Conservation (phyloP, 1,284 basidiomycete genomes). For the Ustilago sp. region DNA sequence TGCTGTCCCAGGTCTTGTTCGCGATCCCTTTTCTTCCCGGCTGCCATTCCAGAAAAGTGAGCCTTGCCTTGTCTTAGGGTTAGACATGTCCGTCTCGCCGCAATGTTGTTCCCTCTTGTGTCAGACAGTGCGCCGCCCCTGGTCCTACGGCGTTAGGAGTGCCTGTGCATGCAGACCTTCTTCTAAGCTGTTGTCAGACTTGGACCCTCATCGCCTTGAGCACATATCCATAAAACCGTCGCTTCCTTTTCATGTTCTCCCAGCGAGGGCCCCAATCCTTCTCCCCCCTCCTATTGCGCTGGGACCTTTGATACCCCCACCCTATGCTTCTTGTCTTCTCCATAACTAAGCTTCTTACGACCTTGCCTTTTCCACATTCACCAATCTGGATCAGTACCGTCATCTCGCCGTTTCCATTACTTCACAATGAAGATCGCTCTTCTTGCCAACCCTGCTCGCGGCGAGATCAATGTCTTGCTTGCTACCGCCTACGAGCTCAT, state of each 20-base stretch:
- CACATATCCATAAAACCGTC: conserved; percentile 9
- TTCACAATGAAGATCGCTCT: conserved; percentile 44
- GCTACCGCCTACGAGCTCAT: conserved; percentile 44
- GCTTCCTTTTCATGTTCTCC: neutral
- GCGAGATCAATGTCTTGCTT: conserved; percentile 52
- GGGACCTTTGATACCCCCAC: neutral
- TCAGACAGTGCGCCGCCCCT: neutral
- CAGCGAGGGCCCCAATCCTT: neutral
- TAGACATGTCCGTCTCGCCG: neutral
- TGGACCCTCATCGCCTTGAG: neutral
- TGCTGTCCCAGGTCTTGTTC: neutral
- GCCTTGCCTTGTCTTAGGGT: neutral
- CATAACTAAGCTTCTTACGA: no score
- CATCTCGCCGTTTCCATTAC: neutral
- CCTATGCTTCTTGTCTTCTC: neutral
- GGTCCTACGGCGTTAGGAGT: no score
- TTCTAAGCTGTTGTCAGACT: neutral
- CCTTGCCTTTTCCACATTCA: no score
- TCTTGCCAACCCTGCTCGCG: conserved; percentile 43
- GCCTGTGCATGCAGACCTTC: neutral
- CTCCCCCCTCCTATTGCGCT: neutral
- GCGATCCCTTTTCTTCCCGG: neutral
- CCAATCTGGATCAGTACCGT: no score
- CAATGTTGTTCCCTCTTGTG: neutral
- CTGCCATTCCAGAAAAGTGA: no score